phyloP scores from a whole-genome alignment of 169 alveolate species.

The Cryptosporidium viatorum region DNA sequence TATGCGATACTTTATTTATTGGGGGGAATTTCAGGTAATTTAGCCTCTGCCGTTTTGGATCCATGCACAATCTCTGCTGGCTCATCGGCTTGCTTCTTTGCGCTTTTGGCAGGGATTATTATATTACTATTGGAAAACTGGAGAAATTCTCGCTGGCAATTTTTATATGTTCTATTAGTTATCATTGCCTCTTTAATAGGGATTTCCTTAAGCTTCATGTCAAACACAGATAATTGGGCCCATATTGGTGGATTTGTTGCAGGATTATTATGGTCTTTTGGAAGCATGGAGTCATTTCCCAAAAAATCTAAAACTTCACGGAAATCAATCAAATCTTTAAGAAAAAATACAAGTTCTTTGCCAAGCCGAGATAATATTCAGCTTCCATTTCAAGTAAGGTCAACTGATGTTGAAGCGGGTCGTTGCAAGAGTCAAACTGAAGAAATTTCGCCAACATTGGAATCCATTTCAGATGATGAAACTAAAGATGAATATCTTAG shows the following conservation, averaged over 20 bases:
- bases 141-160: conserved; percentile 68
- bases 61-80: conserved; percentile 75
- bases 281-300: conserved; percentile 65
- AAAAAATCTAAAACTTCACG: background rate
- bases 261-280: conserved; percentile 64
- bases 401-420: conserved; percentile 45
- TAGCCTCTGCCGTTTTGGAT: conserved; percentile 72
- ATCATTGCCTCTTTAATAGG: conserved; percentile 53
- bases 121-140: conserved; percentile 62
- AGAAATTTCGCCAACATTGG: background rate
- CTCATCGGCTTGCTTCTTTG: conserved; percentile 70
- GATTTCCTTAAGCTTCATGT: conserved; percentile 71
- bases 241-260: conserved; percentile 73
- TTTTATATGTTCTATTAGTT: conserved; percentile 38
- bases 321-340: background rate
- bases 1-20: conserved; percentile 38
- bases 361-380: background rate
- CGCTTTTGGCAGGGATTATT: conserved; percentile 67
- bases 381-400: background rate
- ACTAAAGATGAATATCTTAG: background rate
- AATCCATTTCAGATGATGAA: background rate
- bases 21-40: conserved; percentile 65
- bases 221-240: conserved; percentile 76
- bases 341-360: background rate
- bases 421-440: background rate